These are phyloP conservation scores for Pseudopithomyces chartarum DNA, from an alignment of 2,329 filamentous ascomycete genomes.

Conservation along the genomic window DNA sequence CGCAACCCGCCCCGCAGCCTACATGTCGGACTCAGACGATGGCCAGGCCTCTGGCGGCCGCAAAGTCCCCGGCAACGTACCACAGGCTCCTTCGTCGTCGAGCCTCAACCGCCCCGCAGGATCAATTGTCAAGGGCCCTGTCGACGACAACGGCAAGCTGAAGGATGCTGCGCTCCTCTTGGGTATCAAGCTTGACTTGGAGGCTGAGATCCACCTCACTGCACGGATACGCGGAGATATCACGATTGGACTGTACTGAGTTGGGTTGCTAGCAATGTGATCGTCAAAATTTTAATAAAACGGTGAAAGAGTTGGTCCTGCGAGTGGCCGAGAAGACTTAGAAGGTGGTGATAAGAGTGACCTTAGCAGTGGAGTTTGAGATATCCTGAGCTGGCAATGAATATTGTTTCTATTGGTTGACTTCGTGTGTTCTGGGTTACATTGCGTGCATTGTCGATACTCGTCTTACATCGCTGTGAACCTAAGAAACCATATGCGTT, in stretches of 20 bases:
- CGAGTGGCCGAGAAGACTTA: neutral
- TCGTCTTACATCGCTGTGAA: too few relatives aligned
- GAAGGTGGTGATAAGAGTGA: neutral
- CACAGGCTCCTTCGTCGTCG: conserved; percentile 44
- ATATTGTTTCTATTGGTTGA: conserved; percentile 13
- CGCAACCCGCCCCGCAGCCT: conserved; percentile 34
- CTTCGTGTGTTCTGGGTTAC: neutral
- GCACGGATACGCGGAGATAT: conserved; percentile 66
- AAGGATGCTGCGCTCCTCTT: conserved; percentile 64
- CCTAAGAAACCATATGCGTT: too few relatives aligned
- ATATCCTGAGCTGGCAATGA: conserved; percentile 18
- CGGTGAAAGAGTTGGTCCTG: neutral
- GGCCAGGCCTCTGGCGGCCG: conserved; percentile 48
- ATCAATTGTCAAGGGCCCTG: conserved; percentile 60
- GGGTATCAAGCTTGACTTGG: conserved; percentile 67
- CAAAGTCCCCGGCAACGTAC: conserved; percentile 35
- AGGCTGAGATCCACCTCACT: conserved; percentile 66
- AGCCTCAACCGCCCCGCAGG: conserved; percentile 47
- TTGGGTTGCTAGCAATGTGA: conserved; percentile 4
- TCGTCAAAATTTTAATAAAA: neutral
- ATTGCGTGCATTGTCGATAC: neutral
- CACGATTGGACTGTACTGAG: conserved; percentile 62
- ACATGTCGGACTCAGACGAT: conserved; percentile 47
- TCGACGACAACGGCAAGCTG: conserved; percentile 61
- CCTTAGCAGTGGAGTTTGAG: conserved; percentile 10